These are phyloP conservation scores for Thinopyrum elongatum DNA, from an alignment of 176 grass and related monocot species.

Conservation along the genomic window DNA sequence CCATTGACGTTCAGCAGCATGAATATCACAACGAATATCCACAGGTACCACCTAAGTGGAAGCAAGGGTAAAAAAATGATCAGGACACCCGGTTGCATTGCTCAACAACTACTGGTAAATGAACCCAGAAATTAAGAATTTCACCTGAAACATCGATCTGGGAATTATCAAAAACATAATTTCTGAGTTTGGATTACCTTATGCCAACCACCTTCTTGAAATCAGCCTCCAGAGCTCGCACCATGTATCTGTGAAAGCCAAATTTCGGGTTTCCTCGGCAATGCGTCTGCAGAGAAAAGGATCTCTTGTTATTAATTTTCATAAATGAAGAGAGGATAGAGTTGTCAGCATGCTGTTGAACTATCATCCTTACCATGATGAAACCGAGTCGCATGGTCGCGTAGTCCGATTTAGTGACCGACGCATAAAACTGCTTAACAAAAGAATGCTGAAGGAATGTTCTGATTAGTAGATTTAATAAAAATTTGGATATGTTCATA, in stretches of 20 bases:
- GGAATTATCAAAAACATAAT: not conserved
- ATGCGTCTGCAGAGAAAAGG: conserved; percentile 58
- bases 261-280: conserved; percentile 75
- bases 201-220: conserved; percentile 94
- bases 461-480: not conserved
- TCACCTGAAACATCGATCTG: conserved; percentile 3
- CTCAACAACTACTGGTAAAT: conserved; percentile 1
- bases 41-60: conserved; percentile 73
- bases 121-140: not conserved
- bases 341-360: not conserved
- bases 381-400: conserved; percentile 83
- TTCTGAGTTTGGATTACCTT: conserved; percentile 39
- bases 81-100: not conserved
- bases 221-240: conserved; percentile 83
- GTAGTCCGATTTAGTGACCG: conserved; percentile 79
- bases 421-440: conserved; percentile 75
- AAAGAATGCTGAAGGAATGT: conserved; percentile 75
- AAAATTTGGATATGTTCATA: not conserved
- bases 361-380: conserved; percentile 40
- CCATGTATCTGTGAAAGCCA: conserved; percentile 87
- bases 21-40: conserved; percentile 94
- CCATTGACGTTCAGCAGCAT: conserved; percentile 88
- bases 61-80: not conserved
- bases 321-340: not conserved
- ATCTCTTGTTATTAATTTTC: not conserved